Evolutionary conservation across 192 early-diverging fungal genomes (phyloP).

Genomic region (Gonapodya sp.): DNA sequence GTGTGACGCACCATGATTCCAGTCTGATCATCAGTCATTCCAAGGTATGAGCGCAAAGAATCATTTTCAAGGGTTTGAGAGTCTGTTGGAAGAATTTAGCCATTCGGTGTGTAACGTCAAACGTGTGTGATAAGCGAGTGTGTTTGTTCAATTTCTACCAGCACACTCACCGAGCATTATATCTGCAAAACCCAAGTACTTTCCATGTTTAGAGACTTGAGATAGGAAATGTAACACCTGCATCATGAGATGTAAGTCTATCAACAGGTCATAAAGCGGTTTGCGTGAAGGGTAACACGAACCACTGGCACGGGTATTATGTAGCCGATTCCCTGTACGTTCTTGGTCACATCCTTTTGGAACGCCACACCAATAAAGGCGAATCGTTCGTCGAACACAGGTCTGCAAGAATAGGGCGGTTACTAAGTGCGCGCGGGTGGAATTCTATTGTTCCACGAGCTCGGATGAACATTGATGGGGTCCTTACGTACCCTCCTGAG

Average conservation of each 20-base stretch:
- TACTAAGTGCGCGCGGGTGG: too few species aligned
- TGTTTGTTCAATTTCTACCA: neutral
- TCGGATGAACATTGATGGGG: too few species aligned
- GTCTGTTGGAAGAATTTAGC: neutral
- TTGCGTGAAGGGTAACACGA: neutral
- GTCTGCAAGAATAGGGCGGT: neutral
- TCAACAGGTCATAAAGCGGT: neutral
- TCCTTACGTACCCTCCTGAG: neutral
- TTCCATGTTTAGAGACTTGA: neutral
- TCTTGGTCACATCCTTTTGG: neutral
- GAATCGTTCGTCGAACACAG: neutral
- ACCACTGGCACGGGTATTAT: constrained; percentile 10
- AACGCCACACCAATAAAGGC: constrained; percentile 1
- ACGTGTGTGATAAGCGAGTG: neutral
- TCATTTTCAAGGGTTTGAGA: neutral
- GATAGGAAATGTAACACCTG: neutral
- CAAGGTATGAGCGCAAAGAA: neutral
- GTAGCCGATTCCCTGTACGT: neutral
- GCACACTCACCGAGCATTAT: neutral
- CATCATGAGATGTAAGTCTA: neutral
- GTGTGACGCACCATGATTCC: neutral
- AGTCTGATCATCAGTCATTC: neutral
- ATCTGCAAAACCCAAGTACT: neutral
- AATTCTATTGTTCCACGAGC: too few species aligned
- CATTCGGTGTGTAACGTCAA: too few species aligned